Conservation (phyloP, 2,329 filamentous ascomycete species). For the Dendryphion nanum region DNA sequence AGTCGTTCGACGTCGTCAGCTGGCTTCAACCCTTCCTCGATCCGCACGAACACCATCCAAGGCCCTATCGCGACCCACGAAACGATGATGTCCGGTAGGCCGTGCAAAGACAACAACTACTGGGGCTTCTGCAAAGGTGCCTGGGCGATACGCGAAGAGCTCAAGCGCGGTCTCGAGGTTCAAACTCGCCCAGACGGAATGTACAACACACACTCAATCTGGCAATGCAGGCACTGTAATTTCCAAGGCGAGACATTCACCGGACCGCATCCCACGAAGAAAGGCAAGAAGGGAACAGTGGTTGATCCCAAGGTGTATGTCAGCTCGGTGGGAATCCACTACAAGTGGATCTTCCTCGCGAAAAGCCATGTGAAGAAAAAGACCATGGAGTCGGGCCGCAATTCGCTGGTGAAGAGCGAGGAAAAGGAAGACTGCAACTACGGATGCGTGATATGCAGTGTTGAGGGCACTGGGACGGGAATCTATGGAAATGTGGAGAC, state of each 20-base stretch:
- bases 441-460: conserved; percentile 37
- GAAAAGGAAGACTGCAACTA: conserved; percentile 23
- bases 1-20: conserved; percentile 9
- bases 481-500: conserved; percentile 39
- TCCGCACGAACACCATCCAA: conserved; percentile 18
- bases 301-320: conserved; percentile 29
- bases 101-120: conserved; percentile 41
- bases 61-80: conserved; percentile 16
- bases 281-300: conserved; percentile 24
- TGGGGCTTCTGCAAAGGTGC: conserved; percentile 44
- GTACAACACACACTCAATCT: conserved; percentile 34
- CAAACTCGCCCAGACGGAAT: conserved; percentile 33
- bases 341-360: conserved; percentile 41
- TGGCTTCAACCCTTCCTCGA: conserved; percentile 3
- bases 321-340: conserved; percentile 29
- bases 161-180: conserved; percentile 29
- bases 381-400: not conserved
- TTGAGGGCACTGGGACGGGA: conserved; percentile 28
- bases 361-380: conserved; percentile 34
- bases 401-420: not conserved
- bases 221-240: conserved; percentile 35
- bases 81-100: conserved; percentile 34
- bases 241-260: conserved; percentile 32
- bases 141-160: conserved; percentile 35
- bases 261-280: conserved; percentile 20